These are phyloP conservation scores for Tolypocladium inflatum DNA, from an alignment of 2,329 filamentous ascomycete genomes.

Conservation along the genomic window DNA sequence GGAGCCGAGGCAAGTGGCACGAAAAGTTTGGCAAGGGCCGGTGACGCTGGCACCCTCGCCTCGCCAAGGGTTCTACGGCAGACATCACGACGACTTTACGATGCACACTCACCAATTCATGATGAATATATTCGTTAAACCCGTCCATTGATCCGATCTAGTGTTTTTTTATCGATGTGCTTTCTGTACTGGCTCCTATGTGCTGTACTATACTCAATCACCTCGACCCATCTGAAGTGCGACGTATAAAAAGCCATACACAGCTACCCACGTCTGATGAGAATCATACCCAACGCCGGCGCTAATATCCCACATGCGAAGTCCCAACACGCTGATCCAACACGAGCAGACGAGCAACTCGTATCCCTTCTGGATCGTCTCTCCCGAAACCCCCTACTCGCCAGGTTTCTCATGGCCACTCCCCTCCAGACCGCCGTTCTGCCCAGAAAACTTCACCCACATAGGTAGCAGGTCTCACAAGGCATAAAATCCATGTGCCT, in stretches of 20 bases:
- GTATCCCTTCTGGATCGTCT: background rate
- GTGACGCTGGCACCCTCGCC: constrained; percentile 10
- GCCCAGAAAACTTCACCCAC: background rate
- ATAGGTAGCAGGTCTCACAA: background rate
- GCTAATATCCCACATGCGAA: background rate
- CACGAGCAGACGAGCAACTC: background rate
- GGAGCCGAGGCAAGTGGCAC: constrained; percentile 46
- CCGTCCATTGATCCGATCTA: too few relatives aligned
- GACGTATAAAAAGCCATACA: background rate
- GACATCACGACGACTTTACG: background rate
- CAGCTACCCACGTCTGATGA: background rate
- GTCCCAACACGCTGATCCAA: background rate
- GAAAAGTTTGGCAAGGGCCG: constrained; percentile 43
- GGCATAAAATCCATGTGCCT: background rate
- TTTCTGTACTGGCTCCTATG: background rate
- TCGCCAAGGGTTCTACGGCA: too few relatives aligned
- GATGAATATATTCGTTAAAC: too few relatives aligned
- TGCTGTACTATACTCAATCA: background rate
- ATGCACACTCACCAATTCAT: background rate
- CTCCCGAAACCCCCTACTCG: background rate
- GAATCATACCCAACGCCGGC: background rate
- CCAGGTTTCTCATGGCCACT: background rate
- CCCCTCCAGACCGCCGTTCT: background rate
- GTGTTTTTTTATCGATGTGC: background rate
- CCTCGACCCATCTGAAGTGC: background rate